phyloP scores from a whole-genome alignment of 345 rosid genomes.

The Dimocarpus longan region DNA sequence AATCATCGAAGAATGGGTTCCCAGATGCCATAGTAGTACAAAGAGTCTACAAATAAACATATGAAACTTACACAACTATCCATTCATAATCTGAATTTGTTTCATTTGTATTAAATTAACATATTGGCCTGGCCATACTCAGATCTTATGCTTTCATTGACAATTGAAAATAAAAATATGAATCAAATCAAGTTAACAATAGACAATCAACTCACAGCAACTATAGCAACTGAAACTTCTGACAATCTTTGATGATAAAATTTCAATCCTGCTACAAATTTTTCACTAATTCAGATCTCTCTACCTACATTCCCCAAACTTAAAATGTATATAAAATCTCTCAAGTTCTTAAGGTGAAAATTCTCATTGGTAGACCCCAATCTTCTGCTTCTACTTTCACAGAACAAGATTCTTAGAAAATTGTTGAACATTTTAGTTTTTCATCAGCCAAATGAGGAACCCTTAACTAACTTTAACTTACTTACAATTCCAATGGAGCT shows the following conservation, averaged over 20 bases:
- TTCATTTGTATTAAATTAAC: not conserved
- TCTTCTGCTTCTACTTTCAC: not conserved
- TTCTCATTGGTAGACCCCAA: not conserved
- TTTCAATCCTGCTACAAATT: not conserved
- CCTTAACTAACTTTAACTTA: not conserved
- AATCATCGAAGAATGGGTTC: constrained; percentile 56
- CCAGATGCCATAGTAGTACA: constrained; percentile 55
- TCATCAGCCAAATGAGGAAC: not conserved
- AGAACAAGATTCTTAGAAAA: not conserved
- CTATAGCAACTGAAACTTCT: not conserved
- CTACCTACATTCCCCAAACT: not conserved
- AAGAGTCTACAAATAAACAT: constrained; percentile 17
- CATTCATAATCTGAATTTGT: not conserved
- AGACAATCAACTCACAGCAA: not conserved
- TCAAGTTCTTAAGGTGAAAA: not conserved
- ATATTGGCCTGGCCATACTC: not conserved
- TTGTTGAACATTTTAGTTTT: not conserved
- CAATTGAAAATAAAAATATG: not conserved
- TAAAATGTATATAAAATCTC: not conserved
- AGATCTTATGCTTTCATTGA: not conserved
- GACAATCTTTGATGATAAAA: not conserved
- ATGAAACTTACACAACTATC: constrained; percentile 1
- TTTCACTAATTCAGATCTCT: not conserved
- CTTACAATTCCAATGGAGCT: not conserved
- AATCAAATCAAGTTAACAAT: not conserved